A percentile compares a stretch with the other conserved stretches of the same genome.
Conservation (phyloP, 2,329 filamentous ascomycete species). For the Aspergillus sp. region DNA sequence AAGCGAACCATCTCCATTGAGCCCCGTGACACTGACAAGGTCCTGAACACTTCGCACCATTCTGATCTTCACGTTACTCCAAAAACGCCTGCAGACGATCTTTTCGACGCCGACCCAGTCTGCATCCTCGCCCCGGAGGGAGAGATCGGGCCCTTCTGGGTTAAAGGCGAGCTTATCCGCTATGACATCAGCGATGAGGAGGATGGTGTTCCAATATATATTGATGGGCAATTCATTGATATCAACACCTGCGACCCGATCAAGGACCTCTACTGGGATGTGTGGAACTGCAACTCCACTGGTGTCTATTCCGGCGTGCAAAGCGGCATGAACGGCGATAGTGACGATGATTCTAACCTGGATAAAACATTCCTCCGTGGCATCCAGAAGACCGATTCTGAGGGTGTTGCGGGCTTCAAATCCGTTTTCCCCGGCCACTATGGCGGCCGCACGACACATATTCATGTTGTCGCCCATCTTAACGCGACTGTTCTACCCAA, state of each 20-base stretch:
- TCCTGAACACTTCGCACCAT: conserved; percentile 40
- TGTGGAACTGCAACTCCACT: conserved; percentile 46
- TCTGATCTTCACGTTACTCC: conserved; percentile 28
- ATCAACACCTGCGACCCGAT: conserved; percentile 29
- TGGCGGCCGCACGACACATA: conserved; percentile 42
- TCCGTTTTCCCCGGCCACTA: conserved; percentile 45
- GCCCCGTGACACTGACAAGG: conserved; percentile 34
- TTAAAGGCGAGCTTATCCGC: conserved; percentile 39
- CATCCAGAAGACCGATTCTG: conserved; percentile 42
- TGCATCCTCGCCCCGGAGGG: conserved; percentile 54
- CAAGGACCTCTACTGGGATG: conserved; percentile 35
- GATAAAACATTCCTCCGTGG: conserved; percentile 45
- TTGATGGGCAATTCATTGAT: conserved; percentile 15
- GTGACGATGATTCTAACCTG: conserved; percentile 21
- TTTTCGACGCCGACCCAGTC: conserved; percentile 27
- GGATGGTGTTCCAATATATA: background rate
- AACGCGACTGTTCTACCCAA: conserved; percentile 37
- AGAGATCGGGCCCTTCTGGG: conserved; percentile 49
- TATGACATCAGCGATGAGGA: conserved; percentile 30
- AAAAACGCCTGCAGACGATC: conserved; percentile 19
- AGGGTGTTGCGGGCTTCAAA: conserved; percentile 48
- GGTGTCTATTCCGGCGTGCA: conserved; percentile 15
- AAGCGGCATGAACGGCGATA: conserved; percentile 5
- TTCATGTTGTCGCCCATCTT: conserved; percentile 45
- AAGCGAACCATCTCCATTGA: conserved; percentile 15